Evolutionary conservation across 768 basidiomycete species (phyloP).

Genomic region (Lactifluus piperatus): DNA sequence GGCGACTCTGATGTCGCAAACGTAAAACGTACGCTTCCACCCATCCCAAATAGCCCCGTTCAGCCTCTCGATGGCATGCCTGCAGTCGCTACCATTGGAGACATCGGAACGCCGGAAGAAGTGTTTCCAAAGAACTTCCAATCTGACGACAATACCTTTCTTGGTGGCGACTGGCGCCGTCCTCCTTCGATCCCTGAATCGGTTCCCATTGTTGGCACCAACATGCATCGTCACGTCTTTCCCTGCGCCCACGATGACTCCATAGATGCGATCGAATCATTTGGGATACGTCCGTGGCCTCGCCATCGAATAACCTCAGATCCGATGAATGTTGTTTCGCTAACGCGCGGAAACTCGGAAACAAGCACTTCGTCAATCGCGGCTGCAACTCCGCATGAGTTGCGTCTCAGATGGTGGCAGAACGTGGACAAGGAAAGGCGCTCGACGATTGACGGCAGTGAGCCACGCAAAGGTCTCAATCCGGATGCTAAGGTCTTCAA

Average conservation of each 20-base stretch:
- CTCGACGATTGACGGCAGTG: conserved; percentile 30
- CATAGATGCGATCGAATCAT: conserved; percentile 37
- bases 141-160: conserved; percentile 42
- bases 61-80: conserved; percentile 33
- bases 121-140: conserved; percentile 38
- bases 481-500: conserved; percentile 83
- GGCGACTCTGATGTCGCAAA: conserved; percentile 33
- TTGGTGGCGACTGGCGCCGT: conserved; percentile 45
- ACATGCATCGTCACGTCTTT: conserved; percentile 12
- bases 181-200: background rate
- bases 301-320: conserved; percentile 24
- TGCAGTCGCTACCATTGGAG: conserved; percentile 16
- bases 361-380: conserved; percentile 19
- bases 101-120: conserved; percentile 27
- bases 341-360: conserved; percentile 19
- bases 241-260: conserved; percentile 23
- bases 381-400: conserved; percentile 15
- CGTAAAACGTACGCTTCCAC: conserved; percentile 37
- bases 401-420: conserved; percentile 9
- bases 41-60: conserved; percentile 50
- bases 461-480: conserved; percentile 56
- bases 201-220: conserved; percentile 18
- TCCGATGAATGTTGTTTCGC: conserved; percentile 19
- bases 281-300: conserved; percentile 34
- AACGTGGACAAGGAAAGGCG: conserved; percentile 10